phyloP scores from a whole-genome alignment of 495 filamentous ascomycete genomes.

The Astrocystis sublimbata region DNA sequence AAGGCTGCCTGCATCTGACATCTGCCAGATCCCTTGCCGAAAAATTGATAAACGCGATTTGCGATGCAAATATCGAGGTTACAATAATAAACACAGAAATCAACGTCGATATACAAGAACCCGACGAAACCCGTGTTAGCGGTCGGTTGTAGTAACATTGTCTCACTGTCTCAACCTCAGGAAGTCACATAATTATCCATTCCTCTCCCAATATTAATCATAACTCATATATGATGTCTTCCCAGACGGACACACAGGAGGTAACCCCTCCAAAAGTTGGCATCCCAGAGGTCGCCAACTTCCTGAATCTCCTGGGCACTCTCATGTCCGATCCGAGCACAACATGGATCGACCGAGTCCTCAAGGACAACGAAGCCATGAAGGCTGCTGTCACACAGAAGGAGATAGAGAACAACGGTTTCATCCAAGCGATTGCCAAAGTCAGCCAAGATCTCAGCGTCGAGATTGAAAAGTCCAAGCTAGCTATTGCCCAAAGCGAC shows the following conservation, averaged over 20 bases:
- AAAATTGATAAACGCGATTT: conserved; percentile 9
- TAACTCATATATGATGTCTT: conserved; percentile 5
- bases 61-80: conserved; percentile 2
- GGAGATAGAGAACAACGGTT: not conserved
- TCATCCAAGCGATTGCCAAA: not conserved
- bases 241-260: not conserved
- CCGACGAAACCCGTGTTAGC: not conserved
- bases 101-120: conserved; percentile 7
- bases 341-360: not conserved
- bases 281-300: not conserved
- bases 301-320: not conserved
- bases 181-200: not conserved
- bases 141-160: not conserved
- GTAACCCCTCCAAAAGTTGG: not conserved
- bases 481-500: not conserved
- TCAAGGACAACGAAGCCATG: conserved; percentile 4
- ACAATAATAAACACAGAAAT: not conserved
- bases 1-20: not conserved
- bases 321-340: not conserved
- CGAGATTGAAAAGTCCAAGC: not conserved
- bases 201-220: not conserved
- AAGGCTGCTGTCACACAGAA: not conserved
- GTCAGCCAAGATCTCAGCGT: not conserved
- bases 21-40: not conserved
- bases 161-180: not conserved